Evolutionary conservation across 2,329 filamentous ascomycete species (phyloP).

Genomic region (Dendrostoma leiphaemia): DNA sequence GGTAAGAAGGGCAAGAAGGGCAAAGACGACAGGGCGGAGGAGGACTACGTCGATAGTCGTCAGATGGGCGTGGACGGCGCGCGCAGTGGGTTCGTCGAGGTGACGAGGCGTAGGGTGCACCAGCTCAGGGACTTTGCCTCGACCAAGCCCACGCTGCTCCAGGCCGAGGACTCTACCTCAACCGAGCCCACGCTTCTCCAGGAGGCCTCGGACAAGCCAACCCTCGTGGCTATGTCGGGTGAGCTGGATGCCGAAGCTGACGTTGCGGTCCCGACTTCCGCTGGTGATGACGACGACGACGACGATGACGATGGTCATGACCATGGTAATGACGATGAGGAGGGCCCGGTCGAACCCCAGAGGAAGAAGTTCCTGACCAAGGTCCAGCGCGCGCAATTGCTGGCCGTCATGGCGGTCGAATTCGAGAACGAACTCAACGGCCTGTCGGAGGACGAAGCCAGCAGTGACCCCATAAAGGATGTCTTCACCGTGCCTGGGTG

Average conservation of each 20-base stretch:
- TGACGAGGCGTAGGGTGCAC: neutral
- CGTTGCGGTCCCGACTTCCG: neutral
- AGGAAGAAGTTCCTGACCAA: neutral
- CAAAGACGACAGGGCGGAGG: neutral
- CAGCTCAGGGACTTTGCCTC: too few species aligned
- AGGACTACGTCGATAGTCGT: neutral
- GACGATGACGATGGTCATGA: neutral
- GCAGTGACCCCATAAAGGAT: neutral
- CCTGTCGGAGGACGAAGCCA: neutral
- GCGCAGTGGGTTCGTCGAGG: neutral
- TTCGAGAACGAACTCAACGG: neutral
- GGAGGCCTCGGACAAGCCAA: too few species aligned
- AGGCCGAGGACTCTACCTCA: too few species aligned
- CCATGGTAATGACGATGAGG: neutral
- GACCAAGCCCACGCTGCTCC: too few species aligned
- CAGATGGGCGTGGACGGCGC: neutral
- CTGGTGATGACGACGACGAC: neutral
- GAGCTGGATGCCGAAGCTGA: neutral
- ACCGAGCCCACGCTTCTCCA: too few species aligned
- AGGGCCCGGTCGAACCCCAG: neutral
- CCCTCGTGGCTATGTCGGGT: too few species aligned
- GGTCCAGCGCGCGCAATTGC: neutral
- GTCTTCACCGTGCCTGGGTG: neutral
- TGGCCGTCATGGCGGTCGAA: too few species aligned
- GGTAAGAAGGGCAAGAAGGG: neutral